Conservation (phyloP, 768 basidiomycete species). For the Xanthoconium stramineum region DNA sequence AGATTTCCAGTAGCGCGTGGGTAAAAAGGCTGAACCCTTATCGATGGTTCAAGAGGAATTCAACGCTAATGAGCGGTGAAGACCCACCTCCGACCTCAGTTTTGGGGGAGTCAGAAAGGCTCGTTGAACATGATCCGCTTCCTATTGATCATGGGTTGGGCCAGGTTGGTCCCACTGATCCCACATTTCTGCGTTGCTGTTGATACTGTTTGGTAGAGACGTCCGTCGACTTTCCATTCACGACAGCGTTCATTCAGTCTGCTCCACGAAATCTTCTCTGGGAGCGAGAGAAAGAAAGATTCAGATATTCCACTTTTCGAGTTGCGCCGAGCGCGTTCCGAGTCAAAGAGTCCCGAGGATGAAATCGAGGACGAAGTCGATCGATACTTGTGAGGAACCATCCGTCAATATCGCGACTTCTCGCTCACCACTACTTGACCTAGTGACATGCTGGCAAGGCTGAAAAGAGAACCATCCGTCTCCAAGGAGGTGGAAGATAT, state of each 20-base stretch:
- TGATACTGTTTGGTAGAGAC: conserved; percentile 19
- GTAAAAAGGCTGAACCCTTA: conserved; percentile 81
- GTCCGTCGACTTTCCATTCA: conserved; percentile 38
- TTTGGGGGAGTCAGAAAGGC: conserved; percentile 62
- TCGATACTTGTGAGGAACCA: conserved; percentile 57
- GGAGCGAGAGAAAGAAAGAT: conserved; percentile 40
- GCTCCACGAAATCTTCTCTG: conserved; percentile 66
- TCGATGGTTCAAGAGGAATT: conserved; percentile 69
- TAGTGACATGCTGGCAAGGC: conserved; percentile 67
- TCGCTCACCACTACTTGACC: neutral
- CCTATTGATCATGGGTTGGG: conserved; percentile 30
- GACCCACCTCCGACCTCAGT: conserved; percentile 70
- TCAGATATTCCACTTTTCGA: conserved; percentile 57
- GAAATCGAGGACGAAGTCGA: conserved; percentile 60
- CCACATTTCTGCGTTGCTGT: neutral
- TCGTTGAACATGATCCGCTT: conserved; percentile 61
- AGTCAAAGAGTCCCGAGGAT: conserved; percentile 29
- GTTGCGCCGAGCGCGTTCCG: conserved; percentile 38
- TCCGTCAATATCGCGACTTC: neutral
- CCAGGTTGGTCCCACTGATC: conserved; percentile 25
- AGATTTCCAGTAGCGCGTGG: conserved; percentile 49
- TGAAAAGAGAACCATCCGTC: conserved; percentile 46
- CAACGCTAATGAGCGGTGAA: conserved; percentile 68
- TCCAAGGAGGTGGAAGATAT: conserved; percentile 59
- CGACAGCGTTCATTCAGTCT: conserved; percentile 48